Evolutionary conservation across 2,329 filamentous ascomycete genomes (phyloP).

Genomic region (Ambrosiella xylebori): DNA sequence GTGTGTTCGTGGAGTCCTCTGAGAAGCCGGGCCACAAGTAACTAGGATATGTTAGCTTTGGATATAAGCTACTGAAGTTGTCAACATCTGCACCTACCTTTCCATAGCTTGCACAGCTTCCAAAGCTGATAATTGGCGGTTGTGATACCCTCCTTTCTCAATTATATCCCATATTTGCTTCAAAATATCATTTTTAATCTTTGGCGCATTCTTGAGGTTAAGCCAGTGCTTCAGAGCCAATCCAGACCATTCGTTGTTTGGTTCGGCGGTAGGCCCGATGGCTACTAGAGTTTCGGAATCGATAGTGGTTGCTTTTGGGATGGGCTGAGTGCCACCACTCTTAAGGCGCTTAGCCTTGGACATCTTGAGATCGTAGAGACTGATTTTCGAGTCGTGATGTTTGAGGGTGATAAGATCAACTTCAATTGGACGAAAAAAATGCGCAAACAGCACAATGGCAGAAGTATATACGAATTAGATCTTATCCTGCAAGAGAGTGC

Average conservation of each 20-base stretch:
- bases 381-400: background rate
- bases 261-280: conserved; percentile 30
- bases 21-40: conserved; percentile 91
- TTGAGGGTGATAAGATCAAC: background rate
- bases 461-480: background rate
- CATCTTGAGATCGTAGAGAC: conserved; percentile 23
- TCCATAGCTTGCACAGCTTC: conserved; percentile 87
- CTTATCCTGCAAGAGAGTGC: background rate
- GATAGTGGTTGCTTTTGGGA: conserved; percentile 13
- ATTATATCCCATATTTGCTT: conserved; percentile 84
- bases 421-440: background rate
- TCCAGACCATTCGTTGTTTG: conserved; percentile 54
- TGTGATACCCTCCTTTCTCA: conserved; percentile 63
- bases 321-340: conserved; percentile 22
- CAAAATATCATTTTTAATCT: conserved; percentile 68
- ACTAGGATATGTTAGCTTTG: conserved; percentile 26
- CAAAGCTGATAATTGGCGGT: conserved; percentile 61
- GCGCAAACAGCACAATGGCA: background rate
- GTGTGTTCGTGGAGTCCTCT: conserved; percentile 77
- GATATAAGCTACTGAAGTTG: conserved; percentile 10
- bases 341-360: conserved; percentile 43
- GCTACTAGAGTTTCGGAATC: conserved; percentile 19
- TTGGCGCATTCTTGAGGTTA: conserved; percentile 46
- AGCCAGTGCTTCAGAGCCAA: conserved; percentile 79
- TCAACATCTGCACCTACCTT: conserved; percentile 32